Conservation (phyloP, 805 yeast genomes). For the Kluyveromyces aestuarii region DNA sequence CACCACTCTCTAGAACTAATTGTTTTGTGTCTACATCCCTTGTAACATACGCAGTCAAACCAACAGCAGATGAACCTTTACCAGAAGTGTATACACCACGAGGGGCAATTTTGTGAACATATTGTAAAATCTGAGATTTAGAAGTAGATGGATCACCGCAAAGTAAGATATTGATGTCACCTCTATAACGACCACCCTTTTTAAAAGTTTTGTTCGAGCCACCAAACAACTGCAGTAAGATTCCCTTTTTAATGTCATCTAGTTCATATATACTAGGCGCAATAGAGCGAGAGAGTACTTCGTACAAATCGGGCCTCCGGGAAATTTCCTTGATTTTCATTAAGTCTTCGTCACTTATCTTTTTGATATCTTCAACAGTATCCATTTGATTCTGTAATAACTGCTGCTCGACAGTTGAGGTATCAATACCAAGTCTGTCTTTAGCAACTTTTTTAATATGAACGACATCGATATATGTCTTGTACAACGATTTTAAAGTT, state of each 20-base stretch:
- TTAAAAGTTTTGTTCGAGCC: conserved; percentile 84
- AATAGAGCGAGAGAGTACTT: conserved; percentile 74
- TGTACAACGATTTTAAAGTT: conserved; percentile 72
- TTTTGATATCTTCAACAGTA: conserved; percentile 63
- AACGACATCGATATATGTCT: conserved; percentile 90
- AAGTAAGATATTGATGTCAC: conserved; percentile 82
- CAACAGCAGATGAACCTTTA: conserved; percentile 98
- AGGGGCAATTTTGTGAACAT: conserved; percentile 96
- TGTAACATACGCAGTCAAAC: conserved; percentile 94
- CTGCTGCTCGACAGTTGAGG: conserved; percentile 45
- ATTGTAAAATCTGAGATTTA: conserved; percentile 87
- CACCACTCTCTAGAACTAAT: conserved; percentile 90
- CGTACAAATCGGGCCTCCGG: conserved; percentile 71
- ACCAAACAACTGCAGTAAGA: conserved; percentile 84
- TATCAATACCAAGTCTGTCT: conserved; percentile 72
- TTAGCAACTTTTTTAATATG: conserved; percentile 83
- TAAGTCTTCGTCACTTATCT: conserved; percentile 60
- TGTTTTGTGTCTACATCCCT: conserved; percentile 91
- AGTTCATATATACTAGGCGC: conserved; percentile 97
- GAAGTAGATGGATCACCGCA: conserved; percentile 99
- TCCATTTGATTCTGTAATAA: conserved; percentile 41
- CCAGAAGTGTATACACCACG: conserved; percentile 98
- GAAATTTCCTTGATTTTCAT: conserved; percentile 53
- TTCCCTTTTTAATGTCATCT: conserved; percentile 96
- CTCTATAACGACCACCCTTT: conserved; percentile 92